phyloP scores from a whole-genome alignment of 306 rosid genomes.

The Prunus salicina region DNA sequence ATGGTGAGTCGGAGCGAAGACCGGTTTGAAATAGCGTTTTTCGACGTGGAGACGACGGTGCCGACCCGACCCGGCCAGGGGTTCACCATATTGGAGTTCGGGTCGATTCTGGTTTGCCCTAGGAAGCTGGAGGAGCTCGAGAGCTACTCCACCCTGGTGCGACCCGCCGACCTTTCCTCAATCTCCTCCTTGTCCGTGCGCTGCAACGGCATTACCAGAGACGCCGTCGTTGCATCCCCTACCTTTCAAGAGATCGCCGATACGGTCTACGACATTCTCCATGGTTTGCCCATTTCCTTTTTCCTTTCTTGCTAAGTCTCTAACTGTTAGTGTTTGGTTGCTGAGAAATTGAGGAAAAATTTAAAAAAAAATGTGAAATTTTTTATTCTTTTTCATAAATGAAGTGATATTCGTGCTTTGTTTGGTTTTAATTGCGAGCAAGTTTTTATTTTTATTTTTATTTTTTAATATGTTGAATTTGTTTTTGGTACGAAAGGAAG shows the following conservation, averaged over 20 bases:
- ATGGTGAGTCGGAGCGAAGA: slow-evolving; percentile 51
- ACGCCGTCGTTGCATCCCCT: slow-evolving; percentile 62
- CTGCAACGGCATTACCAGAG: slow-evolving; percentile 73
- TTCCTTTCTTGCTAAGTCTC: neutral
- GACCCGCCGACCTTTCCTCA: slow-evolving; percentile 60
- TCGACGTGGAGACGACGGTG: slow-evolving; percentile 87
- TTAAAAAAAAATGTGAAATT: neutral
- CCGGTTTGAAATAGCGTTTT: slow-evolving; percentile 78
- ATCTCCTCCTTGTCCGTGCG: slow-evolving; percentile 68
- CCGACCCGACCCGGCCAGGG: slow-evolving; percentile 65
- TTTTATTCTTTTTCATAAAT: neutral
- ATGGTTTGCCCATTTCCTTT: slow-evolving; percentile 42
- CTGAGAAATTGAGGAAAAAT: neutral
- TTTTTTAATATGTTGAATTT: neutral
- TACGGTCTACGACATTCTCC: slow-evolving; percentile 71
- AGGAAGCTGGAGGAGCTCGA: slow-evolving; percentile 72
- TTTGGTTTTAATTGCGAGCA: neutral
- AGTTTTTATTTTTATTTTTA: neutral
- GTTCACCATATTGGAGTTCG: slow-evolving; percentile 69
- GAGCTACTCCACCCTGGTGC: slow-evolving; percentile 61
- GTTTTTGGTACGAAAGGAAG: neutral
- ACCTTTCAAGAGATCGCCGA: slow-evolving; percentile 61
- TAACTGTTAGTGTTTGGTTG: neutral
- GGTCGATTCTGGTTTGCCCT: slow-evolving; percentile 87
- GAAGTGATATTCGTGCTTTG: neutral